Evolutionary conservation across 1,284 basidiomycete species (phyloP).

Genomic region (Acaromyces ingoldii): DNA sequence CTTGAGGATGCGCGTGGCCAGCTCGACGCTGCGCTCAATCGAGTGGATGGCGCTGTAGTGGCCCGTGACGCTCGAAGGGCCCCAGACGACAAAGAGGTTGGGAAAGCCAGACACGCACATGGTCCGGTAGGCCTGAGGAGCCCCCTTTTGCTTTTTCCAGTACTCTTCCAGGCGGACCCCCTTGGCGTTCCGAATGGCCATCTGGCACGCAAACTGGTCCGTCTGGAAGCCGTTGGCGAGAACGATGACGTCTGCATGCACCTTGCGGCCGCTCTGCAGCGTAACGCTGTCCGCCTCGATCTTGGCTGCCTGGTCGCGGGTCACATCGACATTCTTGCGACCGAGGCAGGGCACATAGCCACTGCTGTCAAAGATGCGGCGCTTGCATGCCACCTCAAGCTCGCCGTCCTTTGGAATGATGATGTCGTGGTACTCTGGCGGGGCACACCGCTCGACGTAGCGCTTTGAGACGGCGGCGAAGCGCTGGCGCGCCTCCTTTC

Average conservation of each 20-base stretch:
- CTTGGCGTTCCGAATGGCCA: constrained; percentile 27
- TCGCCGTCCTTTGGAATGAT: constrained; percentile 28
- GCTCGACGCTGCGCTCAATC: constrained; percentile 34
- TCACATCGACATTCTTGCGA: constrained; percentile 31
- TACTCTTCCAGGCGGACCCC: constrained; percentile 26
- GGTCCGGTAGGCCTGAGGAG: constrained; percentile 35
- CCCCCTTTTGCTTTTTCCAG: constrained; percentile 39
- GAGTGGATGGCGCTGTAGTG: constrained; percentile 19
- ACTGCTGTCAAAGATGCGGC: constrained; percentile 37
- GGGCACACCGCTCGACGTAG: constrained; percentile 36
- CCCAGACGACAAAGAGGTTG: constrained; percentile 41
- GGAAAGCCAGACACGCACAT: constrained; percentile 39
- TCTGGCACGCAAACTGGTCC: constrained; percentile 28
- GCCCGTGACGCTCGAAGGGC: constrained; percentile 43
- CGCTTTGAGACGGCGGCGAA: constrained; percentile 26
- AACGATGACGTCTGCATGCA: constrained; percentile 48
- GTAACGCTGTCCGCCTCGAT: constrained; percentile 43
- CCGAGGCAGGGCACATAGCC: constrained; percentile 34
- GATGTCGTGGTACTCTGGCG: constrained; percentile 39
- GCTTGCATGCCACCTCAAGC: constrained; percentile 24
- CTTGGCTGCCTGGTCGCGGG: constrained; percentile 23
- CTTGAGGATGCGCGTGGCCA: not conserved
- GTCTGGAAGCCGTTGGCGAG: constrained; percentile 45
- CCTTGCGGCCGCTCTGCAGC: constrained; percentile 24
- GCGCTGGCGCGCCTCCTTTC: constrained; percentile 12